Conservation (phyloP, 495 filamentous ascomycete species). For the Xylaria telfairii region DNA sequence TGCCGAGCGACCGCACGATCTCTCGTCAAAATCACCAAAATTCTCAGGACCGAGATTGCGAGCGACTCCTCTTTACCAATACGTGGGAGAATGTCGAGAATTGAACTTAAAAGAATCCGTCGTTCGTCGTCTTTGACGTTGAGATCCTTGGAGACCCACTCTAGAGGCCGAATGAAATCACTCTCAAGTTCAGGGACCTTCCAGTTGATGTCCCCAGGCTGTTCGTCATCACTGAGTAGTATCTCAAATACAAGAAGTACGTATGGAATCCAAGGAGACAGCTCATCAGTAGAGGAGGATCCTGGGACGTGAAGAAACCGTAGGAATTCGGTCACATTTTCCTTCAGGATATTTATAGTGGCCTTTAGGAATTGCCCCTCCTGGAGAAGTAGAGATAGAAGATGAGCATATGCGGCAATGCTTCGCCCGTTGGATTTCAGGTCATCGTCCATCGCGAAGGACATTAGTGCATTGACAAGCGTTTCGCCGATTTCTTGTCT, state of each 20-base stretch:
- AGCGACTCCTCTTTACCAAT: constrained; percentile 86
- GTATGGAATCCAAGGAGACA: constrained; percentile 90
- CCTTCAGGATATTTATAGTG: constrained; percentile 75
- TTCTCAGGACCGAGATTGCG: constrained; percentile 80
- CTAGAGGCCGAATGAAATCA: constrained; percentile 58
- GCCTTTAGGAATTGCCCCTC: constrained; percentile 80
- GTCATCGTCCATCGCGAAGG: constrained; percentile 77
- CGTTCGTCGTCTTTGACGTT: constrained; percentile 72
- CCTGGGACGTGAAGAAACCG: constrained; percentile 79
- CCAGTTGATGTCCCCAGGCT: constrained; percentile 78
- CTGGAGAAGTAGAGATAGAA: constrained; percentile 86
- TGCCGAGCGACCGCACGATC: constrained; percentile 72
- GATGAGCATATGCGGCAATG: constrained; percentile 90
- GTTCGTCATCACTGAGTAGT: constrained; percentile 83
- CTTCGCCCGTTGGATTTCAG: constrained; percentile 64
- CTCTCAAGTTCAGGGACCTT: constrained; percentile 64
- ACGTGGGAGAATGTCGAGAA: constrained; percentile 82
- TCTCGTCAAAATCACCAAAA: constrained; percentile 90
- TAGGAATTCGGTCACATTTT: constrained; percentile 77
- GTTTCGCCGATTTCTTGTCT: constrained; percentile 80
- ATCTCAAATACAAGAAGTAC: constrained; percentile 90
- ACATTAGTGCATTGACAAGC: constrained; percentile 85
- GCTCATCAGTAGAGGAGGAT: constrained; percentile 69
- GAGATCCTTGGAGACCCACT: constrained; percentile 65
- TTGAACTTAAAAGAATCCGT: constrained; percentile 69